These are phyloP conservation scores for Kurtzmaniella quercitrusa DNA, from an alignment of 1,139 yeast genomes.

Conservation along the genomic window DNA sequence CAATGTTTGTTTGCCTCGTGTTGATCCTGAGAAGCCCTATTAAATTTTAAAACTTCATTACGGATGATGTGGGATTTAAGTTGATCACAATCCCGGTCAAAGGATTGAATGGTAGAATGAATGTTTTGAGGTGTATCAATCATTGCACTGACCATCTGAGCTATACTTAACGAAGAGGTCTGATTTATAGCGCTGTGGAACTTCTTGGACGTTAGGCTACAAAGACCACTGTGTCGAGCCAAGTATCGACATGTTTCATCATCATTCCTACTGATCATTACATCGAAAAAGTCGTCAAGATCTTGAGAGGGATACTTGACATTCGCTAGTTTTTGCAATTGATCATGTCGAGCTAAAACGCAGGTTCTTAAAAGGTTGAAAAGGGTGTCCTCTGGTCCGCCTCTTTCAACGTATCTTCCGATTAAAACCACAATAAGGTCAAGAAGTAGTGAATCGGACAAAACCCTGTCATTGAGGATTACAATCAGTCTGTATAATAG, in stretches of 20 bases:
- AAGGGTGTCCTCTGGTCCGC: conserved; percentile 14
- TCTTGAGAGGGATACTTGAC: conserved; percentile 8
- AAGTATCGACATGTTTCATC: conserved; percentile 30
- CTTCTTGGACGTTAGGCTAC: conserved; percentile 23
- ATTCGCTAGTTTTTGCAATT: conserved; percentile 16
- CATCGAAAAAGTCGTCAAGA: conserved; percentile 29
- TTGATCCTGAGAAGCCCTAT: conserved; percentile 57
- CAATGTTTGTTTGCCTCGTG: conserved; percentile 56
- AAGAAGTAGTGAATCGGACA: conserved; percentile 18
- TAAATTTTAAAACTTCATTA: conserved; percentile 45
- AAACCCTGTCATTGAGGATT: conserved; percentile 29
- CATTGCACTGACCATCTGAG: conserved; percentile 2
- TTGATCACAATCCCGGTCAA: conserved; percentile 44
- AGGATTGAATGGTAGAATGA: conserved; percentile 17
- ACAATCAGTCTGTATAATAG: conserved; percentile 44
- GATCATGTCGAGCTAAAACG: conserved; percentile 28
- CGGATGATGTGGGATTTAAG: conserved; percentile 41
- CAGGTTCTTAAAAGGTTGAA: conserved; percentile 37
- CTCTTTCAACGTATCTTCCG: conserved; percentile 24
- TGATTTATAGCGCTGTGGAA: conserved; percentile 12
- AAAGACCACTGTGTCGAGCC: conserved; percentile 27
- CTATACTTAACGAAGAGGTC: not conserved
- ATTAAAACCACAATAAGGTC: conserved; percentile 18
- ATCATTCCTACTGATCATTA: conserved; percentile 32
- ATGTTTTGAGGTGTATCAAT: not conserved